phyloP scores from a whole-genome alignment of 129 eudicot species.

The Arctium minus region DNA sequence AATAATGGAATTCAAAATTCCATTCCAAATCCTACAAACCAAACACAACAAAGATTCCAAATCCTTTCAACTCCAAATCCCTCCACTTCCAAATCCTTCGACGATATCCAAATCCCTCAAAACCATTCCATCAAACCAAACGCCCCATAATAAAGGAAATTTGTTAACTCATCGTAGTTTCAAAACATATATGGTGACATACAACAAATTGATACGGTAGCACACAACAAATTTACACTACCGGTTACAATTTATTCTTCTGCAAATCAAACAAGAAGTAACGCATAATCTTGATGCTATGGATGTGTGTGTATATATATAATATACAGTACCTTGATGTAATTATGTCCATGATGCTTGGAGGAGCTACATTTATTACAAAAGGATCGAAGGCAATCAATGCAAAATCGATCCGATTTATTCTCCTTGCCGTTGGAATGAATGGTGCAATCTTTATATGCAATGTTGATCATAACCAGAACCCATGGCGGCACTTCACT shows the following conservation, averaged over 20 bases:
- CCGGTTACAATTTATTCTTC: neutral
- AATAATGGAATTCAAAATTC: too few species aligned
- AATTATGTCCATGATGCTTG: conserved; percentile 32
- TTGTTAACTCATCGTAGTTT: too few species aligned
- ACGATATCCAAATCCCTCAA: too few species aligned
- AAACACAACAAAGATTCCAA: too few species aligned
- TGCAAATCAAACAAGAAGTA: neutral
- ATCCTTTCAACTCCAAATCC: too few species aligned
- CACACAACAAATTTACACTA: too few species aligned
- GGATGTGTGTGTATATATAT: neutral
- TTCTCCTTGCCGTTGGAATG: conserved; percentile 21
- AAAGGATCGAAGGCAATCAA: conserved; percentile 31
- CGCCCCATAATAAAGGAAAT: too few species aligned
- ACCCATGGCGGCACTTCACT: conserved; percentile 40
- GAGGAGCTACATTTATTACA: conserved; percentile 38
- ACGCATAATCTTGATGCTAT: neutral
- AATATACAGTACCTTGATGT: conserved; percentile 27
- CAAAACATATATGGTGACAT: too few species aligned
- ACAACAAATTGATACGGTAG: too few species aligned
- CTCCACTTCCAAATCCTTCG: too few species aligned
- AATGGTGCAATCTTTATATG: conserved; percentile 25
- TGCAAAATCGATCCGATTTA: conserved; percentile 46
- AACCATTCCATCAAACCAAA: too few species aligned
- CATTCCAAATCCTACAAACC: too few species aligned
- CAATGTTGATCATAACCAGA: conserved; percentile 24